Evolutionary conservation across 1,284 basidiomycete species (phyloP), one percentile per base, ranked within the genome.

Genomic region (Cutaneotrichosporon mucoides): DNA sequence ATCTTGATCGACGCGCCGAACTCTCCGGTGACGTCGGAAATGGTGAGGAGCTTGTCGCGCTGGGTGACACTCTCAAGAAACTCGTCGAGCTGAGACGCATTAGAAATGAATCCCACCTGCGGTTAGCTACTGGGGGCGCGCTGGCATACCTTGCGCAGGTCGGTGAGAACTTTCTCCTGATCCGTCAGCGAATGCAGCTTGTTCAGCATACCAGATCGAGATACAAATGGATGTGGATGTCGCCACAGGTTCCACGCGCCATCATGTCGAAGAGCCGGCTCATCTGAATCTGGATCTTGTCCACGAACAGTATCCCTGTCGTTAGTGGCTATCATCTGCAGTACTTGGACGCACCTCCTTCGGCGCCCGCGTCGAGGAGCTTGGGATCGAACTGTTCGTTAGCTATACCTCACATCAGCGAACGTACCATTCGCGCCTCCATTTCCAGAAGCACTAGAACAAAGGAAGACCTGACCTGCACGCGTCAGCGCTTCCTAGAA

Each of bases 1-100:
- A 71, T 59, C 50, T 65, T 69, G 6, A 50, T 11, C 0, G 58
- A 57, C 24, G 58, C 58, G 1, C 58, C 62, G 9, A 53, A 56
- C 73, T 88, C 89, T 0, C 89, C 90, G n/a, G n/a, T n/a, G 13
- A 91, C 56, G 46, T 62, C 82, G 1, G 87, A 83, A 50, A 88
- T 42, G 33, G 35, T 52, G 37, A 53, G 86, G 50, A 90, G 71
- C n/a, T 87, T 88, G 63, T 51, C 51, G 3, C 38, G 12, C 1
- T 47, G 43, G 11, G 49, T 56, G 42, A 65, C 57, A 2, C 68
- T 67, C 33, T 69, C 68, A 16, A 67, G 55, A 55, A 75, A 72
- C 24, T 64, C 59, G 10, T 65, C 60, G n/a, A 72, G 59, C 13
- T 61, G 52, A 4, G 24, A 40, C 9, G 56, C 44, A n/a, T 59